Conservation (phyloP, 2,329 filamentous ascomycete genomes). For the Alternaria atra region DNA sequence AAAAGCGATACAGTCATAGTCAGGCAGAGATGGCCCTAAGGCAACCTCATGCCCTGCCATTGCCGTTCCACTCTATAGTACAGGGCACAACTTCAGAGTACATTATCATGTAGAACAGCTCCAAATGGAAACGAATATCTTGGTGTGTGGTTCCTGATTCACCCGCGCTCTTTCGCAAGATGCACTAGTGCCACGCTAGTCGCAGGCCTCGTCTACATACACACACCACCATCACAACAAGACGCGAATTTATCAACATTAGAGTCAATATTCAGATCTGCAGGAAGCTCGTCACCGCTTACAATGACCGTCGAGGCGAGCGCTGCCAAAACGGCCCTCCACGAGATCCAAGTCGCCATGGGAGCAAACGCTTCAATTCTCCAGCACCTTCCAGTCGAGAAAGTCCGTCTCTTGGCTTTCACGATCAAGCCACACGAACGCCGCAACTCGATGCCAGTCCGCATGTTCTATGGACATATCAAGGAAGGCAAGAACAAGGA, state of each 20-base stretch:
- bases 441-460: not conserved
- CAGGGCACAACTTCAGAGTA: not conserved
- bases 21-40: rapidly evolving
- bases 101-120: not conserved
- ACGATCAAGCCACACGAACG: not conserved
- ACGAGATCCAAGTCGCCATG: not conserved
- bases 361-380: not conserved
- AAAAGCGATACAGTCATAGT: not conserved
- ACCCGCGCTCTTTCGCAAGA: too few species aligned
- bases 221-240: too few species aligned
- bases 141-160: not conserved
- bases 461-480: not conserved
- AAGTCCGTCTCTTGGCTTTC: not conserved
- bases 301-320: too few species aligned
- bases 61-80: not conserved
- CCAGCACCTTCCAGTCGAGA: not conserved
- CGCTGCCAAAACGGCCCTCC: not conserved
- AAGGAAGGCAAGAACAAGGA: not conserved
- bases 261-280: too few species aligned
- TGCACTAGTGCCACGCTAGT: too few species aligned
- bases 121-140: not conserved
- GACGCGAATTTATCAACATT: too few species aligned
- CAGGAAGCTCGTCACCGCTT: too few species aligned
- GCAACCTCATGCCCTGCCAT: not conserved
- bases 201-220: too few species aligned